A percentile compares a stretch with the other conserved stretches of the same genome.
These are phyloP conservation scores for Pichia occidentalis DNA, from an alignment of 805 yeast species.

Conservation along the genomic window DNA sequence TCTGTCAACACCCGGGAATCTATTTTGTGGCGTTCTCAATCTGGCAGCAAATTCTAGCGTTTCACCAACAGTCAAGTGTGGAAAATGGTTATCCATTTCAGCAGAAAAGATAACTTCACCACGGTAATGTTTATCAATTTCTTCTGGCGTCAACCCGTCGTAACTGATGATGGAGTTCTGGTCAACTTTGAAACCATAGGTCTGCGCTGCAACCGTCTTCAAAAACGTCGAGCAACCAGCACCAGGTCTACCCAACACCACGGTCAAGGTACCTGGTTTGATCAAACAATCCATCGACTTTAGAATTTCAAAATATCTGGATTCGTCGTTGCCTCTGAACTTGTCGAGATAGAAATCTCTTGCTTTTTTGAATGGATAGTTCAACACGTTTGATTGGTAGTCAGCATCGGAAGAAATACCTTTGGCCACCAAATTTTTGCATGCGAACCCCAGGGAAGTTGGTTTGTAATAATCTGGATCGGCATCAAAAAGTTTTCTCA, in stretches of 20 bases:
- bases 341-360: slow-evolving; percentile 24
- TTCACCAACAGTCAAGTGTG: slow-evolving; percentile 60
- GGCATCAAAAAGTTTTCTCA: slow-evolving; percentile 43
- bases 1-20: slow-evolving; percentile 56
- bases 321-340: slow-evolving; percentile 25
- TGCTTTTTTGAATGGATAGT: slow-evolving; percentile 32
- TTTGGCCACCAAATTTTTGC: slow-evolving; percentile 50
- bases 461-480: slow-evolving; percentile 63
- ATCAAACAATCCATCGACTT: slow-evolving; percentile 62
- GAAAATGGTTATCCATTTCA: slow-evolving; percentile 62
- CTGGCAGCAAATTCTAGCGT: slow-evolving; percentile 59
- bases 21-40: slow-evolving; percentile 54
- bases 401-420: slow-evolving; percentile 67
- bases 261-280: slow-evolving; percentile 58
- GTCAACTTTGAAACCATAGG: slow-evolving; percentile 52
- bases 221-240: slow-evolving; percentile 70
- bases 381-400: slow-evolving; percentile 54
- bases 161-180: slow-evolving; percentile 41
- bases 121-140: slow-evolving; percentile 46
- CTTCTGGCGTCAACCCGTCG: slow-evolving; percentile 48
- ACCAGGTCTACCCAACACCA: slow-evolving; percentile 77
- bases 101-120: slow-evolving; percentile 70
- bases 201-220: slow-evolving; percentile 51
- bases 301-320: slow-evolving; percentile 43
- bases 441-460: slow-evolving; percentile 51